Evolutionary conservation across 306 rosid species (phyloP).

Genomic region (Albizia julibrissin): DNA sequence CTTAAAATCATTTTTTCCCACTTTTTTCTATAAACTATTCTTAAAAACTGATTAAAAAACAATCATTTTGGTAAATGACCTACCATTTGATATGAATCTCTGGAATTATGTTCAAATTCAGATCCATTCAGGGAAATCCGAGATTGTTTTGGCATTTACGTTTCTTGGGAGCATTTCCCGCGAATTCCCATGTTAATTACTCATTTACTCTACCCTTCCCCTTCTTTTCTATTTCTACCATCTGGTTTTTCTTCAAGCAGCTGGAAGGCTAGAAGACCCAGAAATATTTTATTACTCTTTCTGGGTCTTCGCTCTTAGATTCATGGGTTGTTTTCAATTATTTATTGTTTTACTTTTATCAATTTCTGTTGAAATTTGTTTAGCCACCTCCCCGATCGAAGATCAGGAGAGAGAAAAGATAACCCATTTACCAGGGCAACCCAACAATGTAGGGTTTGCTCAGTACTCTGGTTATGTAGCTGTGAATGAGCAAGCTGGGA

Average conservation of each 20-base stretch:
- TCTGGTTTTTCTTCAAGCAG: constrained; percentile 3
- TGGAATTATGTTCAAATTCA: constrained; percentile 3
- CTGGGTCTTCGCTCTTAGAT: constrained; percentile 32
- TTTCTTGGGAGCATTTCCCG: background rate
- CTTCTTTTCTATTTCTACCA: constrained; percentile 10
- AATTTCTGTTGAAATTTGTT: constrained; percentile 50
- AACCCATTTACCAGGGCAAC: constrained; percentile 78
- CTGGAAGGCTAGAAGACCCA: constrained; percentile 24
- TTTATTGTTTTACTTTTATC: constrained; percentile 45
- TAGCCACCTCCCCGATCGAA: constrained; percentile 44
- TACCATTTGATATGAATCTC: constrained; percentile 13
- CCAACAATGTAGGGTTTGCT: constrained; percentile 65
- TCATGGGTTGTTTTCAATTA: constrained; percentile 53
- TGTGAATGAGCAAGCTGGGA: constrained; percentile 72
- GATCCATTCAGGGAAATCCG: constrained; percentile 13
- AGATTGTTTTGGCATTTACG: background rate
- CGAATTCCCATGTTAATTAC: background rate
- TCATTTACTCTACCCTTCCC: background rate
- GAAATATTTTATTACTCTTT: constrained; percentile 5
- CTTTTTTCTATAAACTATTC: no score
- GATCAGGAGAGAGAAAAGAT: constrained; percentile 81
- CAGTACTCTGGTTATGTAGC: constrained; percentile 93
- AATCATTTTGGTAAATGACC: background rate
- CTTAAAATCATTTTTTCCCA: no score
- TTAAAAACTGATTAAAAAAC: no score